Evolutionary conservation across 2,329 filamentous ascomycete species (phyloP).

Genomic region (Claviceps lovelessii): DNA sequence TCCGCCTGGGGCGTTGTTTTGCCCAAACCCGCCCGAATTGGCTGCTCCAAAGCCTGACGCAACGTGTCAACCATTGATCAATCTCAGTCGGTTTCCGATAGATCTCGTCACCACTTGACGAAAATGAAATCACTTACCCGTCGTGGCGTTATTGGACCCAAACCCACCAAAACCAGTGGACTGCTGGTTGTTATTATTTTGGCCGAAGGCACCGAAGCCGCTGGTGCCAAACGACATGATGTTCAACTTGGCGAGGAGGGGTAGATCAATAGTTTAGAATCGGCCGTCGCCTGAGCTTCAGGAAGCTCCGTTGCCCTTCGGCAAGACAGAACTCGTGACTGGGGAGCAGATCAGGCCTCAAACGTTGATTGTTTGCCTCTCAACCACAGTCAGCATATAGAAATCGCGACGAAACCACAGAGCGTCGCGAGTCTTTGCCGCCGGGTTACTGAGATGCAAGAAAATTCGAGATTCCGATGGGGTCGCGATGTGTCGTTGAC

Average conservation of each 20-base stretch:
- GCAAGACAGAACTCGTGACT: neutral
- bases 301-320: neutral
- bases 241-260: constrained; percentile 8
- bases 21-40: constrained; percentile 29
- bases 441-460: neutral
- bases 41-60: constrained; percentile 20
- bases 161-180: constrained; percentile 43
- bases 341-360: neutral
- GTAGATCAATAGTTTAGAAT: neutral
- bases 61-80: constrained; percentile 12
- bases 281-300: neutral
- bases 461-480: neutral
- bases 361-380: neutral
- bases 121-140: constrained; percentile 34
- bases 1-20: constrained; percentile 19
- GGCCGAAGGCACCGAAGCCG: constrained; percentile 44
- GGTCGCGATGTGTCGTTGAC: constrained; percentile 1
- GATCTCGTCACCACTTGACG: neutral
- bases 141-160: constrained; percentile 27
- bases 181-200: constrained; percentile 27
- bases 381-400: neutral
- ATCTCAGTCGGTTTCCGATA: constrained; percentile 4
- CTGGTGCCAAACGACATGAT: constrained; percentile 43
- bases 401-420: neutral
- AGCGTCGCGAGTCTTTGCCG: neutral